Evolutionary conservation across 2,329 filamentous ascomycete species (phyloP).

Genomic region (Aspergillus latus): DNA sequence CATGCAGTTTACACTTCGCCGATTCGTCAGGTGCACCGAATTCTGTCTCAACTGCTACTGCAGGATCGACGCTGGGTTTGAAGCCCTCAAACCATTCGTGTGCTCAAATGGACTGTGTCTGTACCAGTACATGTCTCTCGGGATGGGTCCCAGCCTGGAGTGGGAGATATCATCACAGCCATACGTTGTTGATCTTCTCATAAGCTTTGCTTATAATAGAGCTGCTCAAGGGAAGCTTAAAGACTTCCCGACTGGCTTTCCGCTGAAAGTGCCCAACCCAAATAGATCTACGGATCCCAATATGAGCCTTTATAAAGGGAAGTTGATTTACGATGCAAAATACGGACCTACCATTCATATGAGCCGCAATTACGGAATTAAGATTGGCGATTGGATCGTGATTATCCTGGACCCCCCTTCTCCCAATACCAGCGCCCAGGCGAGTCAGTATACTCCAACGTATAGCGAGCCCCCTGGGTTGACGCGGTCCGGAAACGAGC

Average conservation of each 20-base stretch:
- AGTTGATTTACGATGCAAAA: not conserved
- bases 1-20: conserved; percentile 75
- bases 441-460: not conserved
- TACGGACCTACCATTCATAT: conserved; percentile 37
- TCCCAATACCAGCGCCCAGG: not conserved
- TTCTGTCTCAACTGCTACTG: conserved; percentile 85
- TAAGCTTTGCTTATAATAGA: conserved; percentile 75
- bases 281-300: not conserved
- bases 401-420: conserved; percentile 24
- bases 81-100: conserved; percentile 61
- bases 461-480: not conserved
- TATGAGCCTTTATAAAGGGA: not conserved
- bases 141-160: conserved; percentile 81
- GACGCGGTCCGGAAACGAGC: not conserved
- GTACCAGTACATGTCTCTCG: conserved; percentile 85
- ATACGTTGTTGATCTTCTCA: conserved; percentile 77
- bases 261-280: conserved; percentile 50
- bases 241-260: conserved; percentile 59
- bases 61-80: conserved; percentile 62
- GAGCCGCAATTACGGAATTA: conserved; percentile 35
- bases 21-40: conserved; percentile 76
- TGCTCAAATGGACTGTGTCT: conserved; percentile 74
- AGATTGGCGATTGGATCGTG: conserved; percentile 55
- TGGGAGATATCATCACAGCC: conserved; percentile 78
- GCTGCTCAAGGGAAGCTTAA: conserved; percentile 45